Conservation (phyloP, 2,329 filamentous ascomycete genomes). For the Taxawa tesnikishii region DNA sequence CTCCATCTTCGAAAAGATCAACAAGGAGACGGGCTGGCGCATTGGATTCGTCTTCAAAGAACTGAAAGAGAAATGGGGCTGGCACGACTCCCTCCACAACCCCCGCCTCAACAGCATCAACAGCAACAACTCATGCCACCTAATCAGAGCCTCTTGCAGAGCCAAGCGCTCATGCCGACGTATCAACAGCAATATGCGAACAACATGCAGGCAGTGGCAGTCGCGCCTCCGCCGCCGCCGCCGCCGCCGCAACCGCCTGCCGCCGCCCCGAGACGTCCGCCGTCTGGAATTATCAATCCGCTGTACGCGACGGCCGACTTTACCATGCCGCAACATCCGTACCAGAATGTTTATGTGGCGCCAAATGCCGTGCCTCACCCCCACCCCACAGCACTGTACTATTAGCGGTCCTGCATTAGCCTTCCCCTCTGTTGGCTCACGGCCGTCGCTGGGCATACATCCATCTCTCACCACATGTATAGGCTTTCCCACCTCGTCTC, state of each 20-base stretch:
- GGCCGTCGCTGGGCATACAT: too few relatives aligned
- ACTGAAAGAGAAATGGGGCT: constrained; percentile 67
- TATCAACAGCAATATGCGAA: constrained; percentile 11
- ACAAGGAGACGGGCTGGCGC: constrained; percentile 66
- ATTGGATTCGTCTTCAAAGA: constrained; percentile 60
- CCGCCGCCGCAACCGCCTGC: constrained; percentile 8
- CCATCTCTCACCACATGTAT: too few relatives aligned
- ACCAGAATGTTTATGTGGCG: constrained; percentile 68
- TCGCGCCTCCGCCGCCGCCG: constrained; percentile 17
- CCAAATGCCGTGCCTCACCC: constrained; percentile 45
- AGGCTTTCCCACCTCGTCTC: too few relatives aligned
- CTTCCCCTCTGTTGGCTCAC: too few relatives aligned
- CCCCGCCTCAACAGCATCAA: constrained; percentile 11
- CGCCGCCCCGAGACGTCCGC: constrained; percentile 18
- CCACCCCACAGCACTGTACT: too few relatives aligned
- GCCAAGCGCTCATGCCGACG: background rate
- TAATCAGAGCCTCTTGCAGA: constrained; percentile 2
- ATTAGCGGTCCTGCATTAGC: too few relatives aligned
- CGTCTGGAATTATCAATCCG: constrained; percentile 52
- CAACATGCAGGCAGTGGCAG: constrained; percentile 4
- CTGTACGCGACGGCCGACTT: constrained; percentile 63
- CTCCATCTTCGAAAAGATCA: constrained; percentile 62
- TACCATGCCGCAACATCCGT: constrained; percentile 65
- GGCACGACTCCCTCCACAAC: constrained; percentile 37
- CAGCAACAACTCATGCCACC: constrained; percentile 8